These are phyloP conservation scores for Eutrema heterophyllum DNA, from an alignment of 345 rosid species.

Conservation along the genomic window DNA sequence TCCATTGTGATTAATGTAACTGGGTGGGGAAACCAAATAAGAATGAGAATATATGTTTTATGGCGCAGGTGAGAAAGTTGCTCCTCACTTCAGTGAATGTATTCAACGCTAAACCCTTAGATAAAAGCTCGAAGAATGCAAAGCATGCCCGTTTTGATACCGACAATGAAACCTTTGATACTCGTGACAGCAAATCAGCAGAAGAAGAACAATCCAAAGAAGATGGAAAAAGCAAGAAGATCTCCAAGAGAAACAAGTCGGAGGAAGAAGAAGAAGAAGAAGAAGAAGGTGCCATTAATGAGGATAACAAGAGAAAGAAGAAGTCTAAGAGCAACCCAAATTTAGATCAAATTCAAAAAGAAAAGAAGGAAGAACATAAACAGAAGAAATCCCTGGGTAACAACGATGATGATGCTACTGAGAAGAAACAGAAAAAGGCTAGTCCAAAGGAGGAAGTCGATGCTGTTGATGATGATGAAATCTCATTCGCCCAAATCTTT, in stretches of 20 bases:
- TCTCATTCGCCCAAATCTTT: constrained; percentile 62
- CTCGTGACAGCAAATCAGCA: constrained; percentile 18
- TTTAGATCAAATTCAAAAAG: background rate
- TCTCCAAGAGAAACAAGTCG: constrained; percentile 21
- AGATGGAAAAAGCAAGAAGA: constrained; percentile 23
- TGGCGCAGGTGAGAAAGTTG: constrained; percentile 47
- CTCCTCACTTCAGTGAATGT: constrained; percentile 57
- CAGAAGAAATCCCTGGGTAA: constrained; percentile 10
- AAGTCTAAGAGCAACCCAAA: constrained; percentile 20
- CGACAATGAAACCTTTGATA: constrained; percentile 26
- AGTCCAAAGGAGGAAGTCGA: constrained; percentile 40
- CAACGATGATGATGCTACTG: background rate
- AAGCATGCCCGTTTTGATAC: constrained; percentile 21
- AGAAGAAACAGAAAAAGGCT: constrained; percentile 31
- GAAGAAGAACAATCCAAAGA: constrained; percentile 12
- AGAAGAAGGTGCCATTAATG: constrained; percentile 8
- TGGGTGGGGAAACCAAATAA: background rate
- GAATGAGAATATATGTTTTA: background rate
- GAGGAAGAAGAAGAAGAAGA: constrained; percentile 4
- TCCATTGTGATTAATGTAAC: background rate
- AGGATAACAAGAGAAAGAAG: constrained; percentile 19
- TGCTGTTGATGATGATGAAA: constrained; percentile 53
- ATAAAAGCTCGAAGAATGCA: constrained; percentile 35
- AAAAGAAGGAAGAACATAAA: background rate
- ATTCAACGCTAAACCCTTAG: constrained; percentile 69